A percentile compares a stretch with the other conserved stretches of the same genome.
These are phyloP conservation scores for Ogataea methanolica DNA, from an alignment of 805 yeast genomes.

Conservation along the genomic window DNA sequence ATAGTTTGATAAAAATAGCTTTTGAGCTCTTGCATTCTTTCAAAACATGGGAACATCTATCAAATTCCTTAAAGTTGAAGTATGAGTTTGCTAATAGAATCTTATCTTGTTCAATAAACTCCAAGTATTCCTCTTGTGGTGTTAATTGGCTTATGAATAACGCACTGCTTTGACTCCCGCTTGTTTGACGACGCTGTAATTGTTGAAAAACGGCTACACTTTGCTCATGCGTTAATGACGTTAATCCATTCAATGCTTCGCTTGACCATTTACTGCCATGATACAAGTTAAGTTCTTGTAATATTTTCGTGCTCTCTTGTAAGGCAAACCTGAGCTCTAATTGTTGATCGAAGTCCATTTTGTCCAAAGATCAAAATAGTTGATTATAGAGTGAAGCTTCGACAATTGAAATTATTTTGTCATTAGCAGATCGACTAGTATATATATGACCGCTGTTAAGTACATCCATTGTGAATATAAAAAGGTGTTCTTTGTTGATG, in stretches of 20 bases:
- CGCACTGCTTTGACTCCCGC: not conserved
- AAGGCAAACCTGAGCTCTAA: constrained; percentile 26
- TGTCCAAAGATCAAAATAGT: not conserved
- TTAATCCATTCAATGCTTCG: constrained; percentile 70
- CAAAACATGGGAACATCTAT: constrained; percentile 62
- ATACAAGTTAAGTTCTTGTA: constrained; percentile 55
- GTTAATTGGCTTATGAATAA: constrained; percentile 8
- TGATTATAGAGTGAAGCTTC: too few species aligned
- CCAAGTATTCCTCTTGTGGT: constrained; percentile 20
- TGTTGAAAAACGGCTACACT: constrained; percentile 19
- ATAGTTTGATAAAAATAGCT: constrained; percentile 59
- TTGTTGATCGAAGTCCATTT: constrained; percentile 27
- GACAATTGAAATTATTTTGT: not conserved
- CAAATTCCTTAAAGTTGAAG: constrained; percentile 82
- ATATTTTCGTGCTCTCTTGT: constrained; percentile 36
- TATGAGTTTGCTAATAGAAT: constrained; percentile 63
- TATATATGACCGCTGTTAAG: too few species aligned
- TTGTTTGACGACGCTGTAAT: constrained; percentile 5
- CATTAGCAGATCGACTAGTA: not conserved
- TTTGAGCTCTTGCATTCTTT: constrained; percentile 46
- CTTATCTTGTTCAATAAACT: constrained; percentile 36
- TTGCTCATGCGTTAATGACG: constrained; percentile 15
- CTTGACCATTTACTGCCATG: constrained; percentile 81
- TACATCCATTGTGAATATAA: too few species aligned
- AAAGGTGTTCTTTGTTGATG: too few species aligned